Percentiles rank a stretch among this genome's conserved stretches.
Conservation (phyloP, 768 basidiomycete species). For the Naganishia antarctica region DNA sequence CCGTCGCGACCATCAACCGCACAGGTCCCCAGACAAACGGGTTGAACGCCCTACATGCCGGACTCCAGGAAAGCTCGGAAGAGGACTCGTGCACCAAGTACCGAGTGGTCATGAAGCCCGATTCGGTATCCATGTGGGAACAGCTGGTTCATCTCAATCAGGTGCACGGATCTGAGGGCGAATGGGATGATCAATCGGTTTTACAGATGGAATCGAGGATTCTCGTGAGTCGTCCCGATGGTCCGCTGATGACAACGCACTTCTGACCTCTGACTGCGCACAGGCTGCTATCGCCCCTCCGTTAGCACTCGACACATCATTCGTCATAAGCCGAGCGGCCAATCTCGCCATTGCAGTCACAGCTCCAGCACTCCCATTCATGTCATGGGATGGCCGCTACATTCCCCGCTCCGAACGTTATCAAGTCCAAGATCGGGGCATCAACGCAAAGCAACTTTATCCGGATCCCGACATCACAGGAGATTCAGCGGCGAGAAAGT, state of each 20-base stretch:
- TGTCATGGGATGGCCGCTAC: slow-evolving; percentile 39
- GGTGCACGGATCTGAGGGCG: slow-evolving; percentile 31
- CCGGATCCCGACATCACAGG: background rate
- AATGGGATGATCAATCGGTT: slow-evolving; percentile 47
- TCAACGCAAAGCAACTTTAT: slow-evolving; percentile 4
- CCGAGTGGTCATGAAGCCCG: slow-evolving; percentile 45
- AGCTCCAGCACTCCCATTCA: slow-evolving; percentile 37
- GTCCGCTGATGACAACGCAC: background rate
- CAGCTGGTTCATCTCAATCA: slow-evolving; percentile 37
- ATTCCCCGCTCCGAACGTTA: slow-evolving; percentile 23
- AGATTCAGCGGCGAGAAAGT: background rate
- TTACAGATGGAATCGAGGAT: slow-evolving; percentile 51
- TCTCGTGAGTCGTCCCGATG: slow-evolving; percentile 41
- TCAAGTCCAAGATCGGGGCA: slow-evolving; percentile 1
- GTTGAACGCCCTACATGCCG: background rate
- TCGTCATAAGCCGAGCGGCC: slow-evolving; percentile 46
- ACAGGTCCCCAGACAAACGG: slow-evolving; percentile 19
- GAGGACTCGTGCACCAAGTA: slow-evolving; percentile 26
- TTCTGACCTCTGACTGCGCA: slow-evolving; percentile 1
- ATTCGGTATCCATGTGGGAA: slow-evolving; percentile 42
- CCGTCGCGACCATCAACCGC: background rate
- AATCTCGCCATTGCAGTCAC: slow-evolving; percentile 43
- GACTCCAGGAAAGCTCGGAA: slow-evolving; percentile 8
- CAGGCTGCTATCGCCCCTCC: slow-evolving; percentile 50
- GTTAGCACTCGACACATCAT: slow-evolving; percentile 47